Evolutionary conservation across 2,329 filamentous ascomycete genomes (phyloP).

Genomic region (Fusarium redolens): DNA sequence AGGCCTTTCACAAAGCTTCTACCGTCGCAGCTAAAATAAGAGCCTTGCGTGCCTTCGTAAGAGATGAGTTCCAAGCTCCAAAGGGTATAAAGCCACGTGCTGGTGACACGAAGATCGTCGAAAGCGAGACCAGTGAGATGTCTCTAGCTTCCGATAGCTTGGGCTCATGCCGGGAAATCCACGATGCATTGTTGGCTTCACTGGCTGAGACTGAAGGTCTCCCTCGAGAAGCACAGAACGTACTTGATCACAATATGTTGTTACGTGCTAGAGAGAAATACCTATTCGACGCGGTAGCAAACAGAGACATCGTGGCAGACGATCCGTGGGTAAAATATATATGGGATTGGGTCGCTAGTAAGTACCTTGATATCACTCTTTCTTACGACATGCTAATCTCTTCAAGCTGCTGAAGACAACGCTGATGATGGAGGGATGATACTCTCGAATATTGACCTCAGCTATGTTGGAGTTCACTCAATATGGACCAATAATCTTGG

Average conservation of each 20-base stretch:
- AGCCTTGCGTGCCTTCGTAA: conserved; percentile 56
- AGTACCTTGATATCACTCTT: conserved; percentile 42
- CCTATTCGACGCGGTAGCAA: conserved; percentile 72
- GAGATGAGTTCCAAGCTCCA: conserved; percentile 43
- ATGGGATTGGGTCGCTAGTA: conserved; percentile 81
- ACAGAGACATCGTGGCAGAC: conserved; percentile 74
- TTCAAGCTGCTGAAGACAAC: conserved; percentile 69
- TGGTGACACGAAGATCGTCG: conserved; percentile 43
- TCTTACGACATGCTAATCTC: not conserved
- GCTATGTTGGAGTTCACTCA: conserved; percentile 78
- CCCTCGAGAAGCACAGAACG: conserved; percentile 61
- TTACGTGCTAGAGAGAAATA: conserved; percentile 71
- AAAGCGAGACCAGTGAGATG: conserved; percentile 51
- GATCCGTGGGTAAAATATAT: conserved; percentile 80
- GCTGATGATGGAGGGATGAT: conserved; percentile 78
- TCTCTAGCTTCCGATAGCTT: conserved; percentile 54
- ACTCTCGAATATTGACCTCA: conserved; percentile 74
- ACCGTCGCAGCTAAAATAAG: conserved; percentile 63
- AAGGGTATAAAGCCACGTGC: conserved; percentile 43
- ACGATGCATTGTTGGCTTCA: conserved; percentile 64
- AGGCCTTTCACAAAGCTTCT: conserved; percentile 55
- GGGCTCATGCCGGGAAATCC: conserved; percentile 65
- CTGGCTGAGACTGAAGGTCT: conserved; percentile 59
- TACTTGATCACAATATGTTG: conserved; percentile 69
- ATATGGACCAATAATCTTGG: conserved; percentile 80